Evolutionary conservation across 202 grass and related monocot genomes (phyloP).

Genomic region (Miscanthus sacchariflorus): DNA sequence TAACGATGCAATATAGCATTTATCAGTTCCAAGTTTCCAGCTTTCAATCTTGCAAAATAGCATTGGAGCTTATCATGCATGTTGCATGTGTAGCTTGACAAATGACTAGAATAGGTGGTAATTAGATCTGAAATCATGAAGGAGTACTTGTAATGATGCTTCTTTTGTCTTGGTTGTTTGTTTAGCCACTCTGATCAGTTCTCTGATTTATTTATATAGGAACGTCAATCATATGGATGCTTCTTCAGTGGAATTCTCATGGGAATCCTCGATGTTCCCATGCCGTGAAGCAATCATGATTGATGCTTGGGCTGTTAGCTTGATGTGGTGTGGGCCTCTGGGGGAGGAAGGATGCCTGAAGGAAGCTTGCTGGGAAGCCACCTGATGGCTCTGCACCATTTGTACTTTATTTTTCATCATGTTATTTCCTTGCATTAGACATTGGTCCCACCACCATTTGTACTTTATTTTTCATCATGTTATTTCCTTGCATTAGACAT

Average conservation of each 20-base stretch:
- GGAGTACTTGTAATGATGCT: neutral
- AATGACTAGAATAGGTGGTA: neutral
- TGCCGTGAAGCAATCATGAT: slow-evolving; percentile 48
- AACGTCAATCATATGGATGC: slow-evolving; percentile 90
- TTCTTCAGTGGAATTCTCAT: slow-evolving; percentile 77
- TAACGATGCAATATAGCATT: neutral
- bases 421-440: neutral
- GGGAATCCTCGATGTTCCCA: slow-evolving; percentile 54
- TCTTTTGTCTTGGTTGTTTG: neutral
- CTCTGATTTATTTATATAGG: slow-evolving; percentile 47
- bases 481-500: neutral
- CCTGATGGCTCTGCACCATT: neutral
- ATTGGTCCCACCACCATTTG: too few relatives aligned
- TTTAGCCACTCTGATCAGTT: slow-evolving; percentile 3
- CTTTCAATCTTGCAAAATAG: neutral
- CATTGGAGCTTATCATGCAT: neutral
- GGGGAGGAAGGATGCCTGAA: neutral
- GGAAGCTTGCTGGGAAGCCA: neutral
- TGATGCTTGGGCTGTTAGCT: neutral
- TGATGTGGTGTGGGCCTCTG: neutral
- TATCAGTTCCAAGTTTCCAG: neutral
- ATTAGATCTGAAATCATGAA: neutral
- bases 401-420: neutral
- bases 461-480: neutral
- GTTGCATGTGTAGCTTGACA: neutral